Evolutionary conservation across 306 rosid species (phyloP), one percentile per base, ranked within the genome.

Genomic region (Acacia melanoxylon): DNA sequence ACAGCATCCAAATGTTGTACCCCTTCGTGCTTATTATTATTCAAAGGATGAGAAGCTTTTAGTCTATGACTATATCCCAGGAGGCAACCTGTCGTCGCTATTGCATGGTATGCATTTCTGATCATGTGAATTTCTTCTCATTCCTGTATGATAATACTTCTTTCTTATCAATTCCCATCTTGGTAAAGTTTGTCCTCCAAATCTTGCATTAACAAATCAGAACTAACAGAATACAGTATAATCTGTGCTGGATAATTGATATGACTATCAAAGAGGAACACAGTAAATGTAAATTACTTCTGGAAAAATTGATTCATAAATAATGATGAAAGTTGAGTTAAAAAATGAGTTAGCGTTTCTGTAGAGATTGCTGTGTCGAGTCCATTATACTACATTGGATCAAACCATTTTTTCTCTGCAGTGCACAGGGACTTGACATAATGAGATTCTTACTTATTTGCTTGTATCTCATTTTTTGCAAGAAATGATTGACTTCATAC

Each of bases 21-120:
- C 95, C 4, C 97, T 92, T 67, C 93, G 97, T 4, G 97, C 97
- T 67, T 92, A 92, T 88, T 92, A 92, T 80, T 92, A 92, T 86
- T 92, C 97, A 16, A 92, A 92, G 78, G 97, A 92, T n/a, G 97
- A 92, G 87, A 92, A 92, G 84, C 97, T 92, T 77, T 80, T 92
- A 67, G 97, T 92, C 63, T 91, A 88, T 86, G 97, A 92, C 77
- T 85, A 88, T 82, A 71, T 89, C 83, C 79, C 83, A 0, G 87
- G 86, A 72, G 97, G 97, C 77, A 92, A 91, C 84, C 83, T 92
- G 73, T 87, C 93, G 22, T 77, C 93, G 9, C 88, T 87, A 78
- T 86, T 92, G 86, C 97, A 92, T 73, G 97, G 97, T 92, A 91
- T 75, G 85, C 16, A 68, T 81, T 58, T 70, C 68, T 80, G 59